Conservation (phyloP, 176 grass and related monocot species). For the Rhipidocladum racemiflorum region DNA sequence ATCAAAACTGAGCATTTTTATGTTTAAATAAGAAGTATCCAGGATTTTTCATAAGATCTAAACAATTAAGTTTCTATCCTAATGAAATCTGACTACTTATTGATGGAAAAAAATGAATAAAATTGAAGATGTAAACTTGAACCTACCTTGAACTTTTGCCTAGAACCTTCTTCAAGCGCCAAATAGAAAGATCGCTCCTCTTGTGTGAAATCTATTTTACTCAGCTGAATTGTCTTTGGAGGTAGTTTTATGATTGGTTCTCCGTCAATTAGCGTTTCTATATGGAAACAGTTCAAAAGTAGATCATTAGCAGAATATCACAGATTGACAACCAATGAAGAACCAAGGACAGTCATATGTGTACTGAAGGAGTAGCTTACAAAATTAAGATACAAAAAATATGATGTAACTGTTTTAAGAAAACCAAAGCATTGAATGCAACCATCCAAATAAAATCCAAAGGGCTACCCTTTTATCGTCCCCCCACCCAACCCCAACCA, state of each 20-base stretch:
- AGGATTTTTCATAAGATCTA: neutral
- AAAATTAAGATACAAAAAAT: neutral
- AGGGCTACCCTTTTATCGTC: no score
- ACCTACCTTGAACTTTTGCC: slow-evolving; percentile 77
- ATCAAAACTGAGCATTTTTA: no score
- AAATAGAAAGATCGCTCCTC: slow-evolving; percentile 88
- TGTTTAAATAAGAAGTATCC: neutral
- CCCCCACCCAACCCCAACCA: neutral
- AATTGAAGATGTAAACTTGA: neutral
- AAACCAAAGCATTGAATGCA: neutral
- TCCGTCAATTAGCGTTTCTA: slow-evolving; percentile 78
- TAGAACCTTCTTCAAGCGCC: slow-evolving; percentile 76
- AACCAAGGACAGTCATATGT: neutral
- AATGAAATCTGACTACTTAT: neutral
- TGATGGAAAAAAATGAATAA: no score
- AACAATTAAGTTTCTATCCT: neutral
- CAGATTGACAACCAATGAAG: neutral
- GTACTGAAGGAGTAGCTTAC: neutral
- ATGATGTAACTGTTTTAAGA: neutral
- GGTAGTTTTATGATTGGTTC: slow-evolving; percentile 90
- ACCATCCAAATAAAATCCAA: neutral
- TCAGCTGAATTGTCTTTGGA: slow-evolving; percentile 66
- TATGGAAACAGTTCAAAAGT: slow-evolving; percentile 22
- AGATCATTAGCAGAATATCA: slow-evolving; percentile 23
- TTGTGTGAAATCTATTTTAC: slow-evolving; percentile 68